phyloP scores from a whole-genome alignment of 2,329 filamentous ascomycete species.

The Didymella pinodella region DNA sequence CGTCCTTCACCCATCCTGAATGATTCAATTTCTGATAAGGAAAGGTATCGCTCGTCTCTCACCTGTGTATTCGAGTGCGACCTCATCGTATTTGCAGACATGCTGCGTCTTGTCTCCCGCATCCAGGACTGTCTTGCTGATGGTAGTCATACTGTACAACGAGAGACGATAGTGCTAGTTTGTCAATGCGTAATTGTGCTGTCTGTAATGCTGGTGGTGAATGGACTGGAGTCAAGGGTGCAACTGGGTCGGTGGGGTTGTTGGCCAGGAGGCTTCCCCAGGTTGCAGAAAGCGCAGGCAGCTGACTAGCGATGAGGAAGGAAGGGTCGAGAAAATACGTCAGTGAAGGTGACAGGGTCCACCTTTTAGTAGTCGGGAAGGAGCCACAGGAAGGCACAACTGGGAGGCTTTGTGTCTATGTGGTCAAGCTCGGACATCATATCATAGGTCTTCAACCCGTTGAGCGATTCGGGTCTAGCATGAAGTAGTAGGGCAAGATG shows the following conservation, averaged over 20 bases:
- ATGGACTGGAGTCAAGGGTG: not conserved
- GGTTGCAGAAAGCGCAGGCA: conserved; percentile 1
- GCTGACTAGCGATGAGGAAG: conserved; percentile 6
- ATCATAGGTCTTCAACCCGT: conserved; percentile 29
- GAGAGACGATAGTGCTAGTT: conserved; percentile 4
- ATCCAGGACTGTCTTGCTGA: conserved; percentile 70
- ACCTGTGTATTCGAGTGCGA: conserved; percentile 88
- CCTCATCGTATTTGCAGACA: conserved; percentile 72
- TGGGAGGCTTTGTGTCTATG: conserved; percentile 40
- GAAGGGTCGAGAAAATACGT: conserved; percentile 9
- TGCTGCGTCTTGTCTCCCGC: conserved; percentile 68
- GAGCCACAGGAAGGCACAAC: conserved; percentile 20
- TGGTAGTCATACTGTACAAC: conserved; percentile 57
- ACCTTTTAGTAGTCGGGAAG: conserved; percentile 34
- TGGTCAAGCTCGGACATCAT: conserved; percentile 34
- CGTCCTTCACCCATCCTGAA: conserved; percentile 75
- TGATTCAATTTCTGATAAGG: conserved; percentile 22
- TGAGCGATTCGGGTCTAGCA: conserved; percentile 29
- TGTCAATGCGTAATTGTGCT: not conserved
- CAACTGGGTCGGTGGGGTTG: conserved; percentile 1
- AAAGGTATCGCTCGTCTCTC: conserved; percentile 4
- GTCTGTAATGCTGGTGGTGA: not conserved
- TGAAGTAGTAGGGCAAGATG: conserved; percentile 41
- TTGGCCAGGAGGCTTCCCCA: not conserved
- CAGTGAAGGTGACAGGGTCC: conserved; percentile 23